Evolutionary conservation across 306 rosid genomes (phyloP).

Genomic region (Oemleria cerasiformis): DNA sequence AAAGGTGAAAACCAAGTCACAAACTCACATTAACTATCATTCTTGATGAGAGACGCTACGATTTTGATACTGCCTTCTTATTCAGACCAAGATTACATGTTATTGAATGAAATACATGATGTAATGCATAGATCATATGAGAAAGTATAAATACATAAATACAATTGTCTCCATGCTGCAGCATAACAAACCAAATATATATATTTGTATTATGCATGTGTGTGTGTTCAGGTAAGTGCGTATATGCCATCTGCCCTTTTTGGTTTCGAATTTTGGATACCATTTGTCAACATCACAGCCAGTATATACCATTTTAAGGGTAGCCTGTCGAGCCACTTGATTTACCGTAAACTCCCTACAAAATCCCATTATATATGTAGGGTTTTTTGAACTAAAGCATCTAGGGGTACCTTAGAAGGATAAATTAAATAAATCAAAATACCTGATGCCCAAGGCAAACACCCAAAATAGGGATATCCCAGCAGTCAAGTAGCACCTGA

Average conservation of each 20-base stretch:
- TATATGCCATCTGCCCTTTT: not conserved
- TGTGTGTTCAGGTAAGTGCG: not conserved
- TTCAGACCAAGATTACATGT: not conserved
- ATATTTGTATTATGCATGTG: not conserved
- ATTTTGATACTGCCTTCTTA: not conserved
- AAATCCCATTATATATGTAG: not conserved
- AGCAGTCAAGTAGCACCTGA: slow-evolving; percentile 68
- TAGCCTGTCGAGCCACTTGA: not conserved
- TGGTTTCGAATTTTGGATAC: not conserved
- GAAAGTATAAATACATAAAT: not conserved
- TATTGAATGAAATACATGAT: not conserved
- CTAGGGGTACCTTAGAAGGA: not conserved
- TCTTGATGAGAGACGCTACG: not conserved
- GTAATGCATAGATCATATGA: not conserved
- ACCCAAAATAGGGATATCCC: slow-evolving; percentile 87
- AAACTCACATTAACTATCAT: not conserved
- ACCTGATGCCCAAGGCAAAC: slow-evolving; percentile 99
- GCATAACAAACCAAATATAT: not conserved
- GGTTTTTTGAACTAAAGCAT: not conserved
- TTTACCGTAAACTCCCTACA: not conserved
- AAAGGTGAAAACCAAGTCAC: slow-evolving; percentile 1
- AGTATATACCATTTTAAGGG: not conserved
- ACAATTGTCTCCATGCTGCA: not conserved
- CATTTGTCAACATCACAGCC: not conserved
- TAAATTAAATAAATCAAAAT: slow-evolving; percentile 20